A percentile compares a stretch with the other conserved stretches of the same genome.
These are phyloP conservation scores for Kalanchoe fedtschenkoi DNA, from an alignment of 164 flowering plant species.

Conservation along the genomic window DNA sequence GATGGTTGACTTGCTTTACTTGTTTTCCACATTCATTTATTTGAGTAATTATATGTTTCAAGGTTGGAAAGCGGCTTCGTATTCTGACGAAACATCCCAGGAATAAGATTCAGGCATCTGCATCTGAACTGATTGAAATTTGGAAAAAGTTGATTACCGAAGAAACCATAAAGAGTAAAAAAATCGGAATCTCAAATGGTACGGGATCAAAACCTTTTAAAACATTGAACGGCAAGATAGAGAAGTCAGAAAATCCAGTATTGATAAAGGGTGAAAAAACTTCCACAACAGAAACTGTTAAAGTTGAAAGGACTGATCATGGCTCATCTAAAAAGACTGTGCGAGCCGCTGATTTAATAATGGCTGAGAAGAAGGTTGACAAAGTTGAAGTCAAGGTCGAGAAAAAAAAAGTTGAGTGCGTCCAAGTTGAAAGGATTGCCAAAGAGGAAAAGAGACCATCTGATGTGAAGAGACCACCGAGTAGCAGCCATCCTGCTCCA, in stretches of 20 bases:
- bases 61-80: constrained; percentile 83
- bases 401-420: constrained; percentile 11
- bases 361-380: constrained; percentile 18
- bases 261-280: constrained; percentile 2
- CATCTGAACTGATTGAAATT: constrained; percentile 54
- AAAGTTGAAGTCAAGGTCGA: constrained; percentile 18
- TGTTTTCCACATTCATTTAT: too few relatives aligned
- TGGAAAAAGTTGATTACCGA: constrained; percentile 72
- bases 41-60: not conserved
- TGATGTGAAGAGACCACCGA: constrained; percentile 21
- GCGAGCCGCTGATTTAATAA: not conserved
- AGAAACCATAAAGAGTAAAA: constrained; percentile 47
- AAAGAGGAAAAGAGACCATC: constrained; percentile 26
- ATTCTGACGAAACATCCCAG: constrained; percentile 71
- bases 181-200: constrained; percentile 24
- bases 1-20: too few relatives aligned
- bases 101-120: constrained; percentile 46
- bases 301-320: constrained; percentile 10
- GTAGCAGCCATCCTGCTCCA: constrained; percentile 32
- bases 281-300: not conserved
- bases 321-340: not conserved
- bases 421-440: constrained; percentile 22
- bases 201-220: constrained; percentile 20
- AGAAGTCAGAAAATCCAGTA: not conserved
- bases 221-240: constrained; percentile 13